These are phyloP conservation scores for Cetraspora pellucida DNA, from an alignment of 192 early-diverging fungal species.

Conservation along the genomic window DNA sequence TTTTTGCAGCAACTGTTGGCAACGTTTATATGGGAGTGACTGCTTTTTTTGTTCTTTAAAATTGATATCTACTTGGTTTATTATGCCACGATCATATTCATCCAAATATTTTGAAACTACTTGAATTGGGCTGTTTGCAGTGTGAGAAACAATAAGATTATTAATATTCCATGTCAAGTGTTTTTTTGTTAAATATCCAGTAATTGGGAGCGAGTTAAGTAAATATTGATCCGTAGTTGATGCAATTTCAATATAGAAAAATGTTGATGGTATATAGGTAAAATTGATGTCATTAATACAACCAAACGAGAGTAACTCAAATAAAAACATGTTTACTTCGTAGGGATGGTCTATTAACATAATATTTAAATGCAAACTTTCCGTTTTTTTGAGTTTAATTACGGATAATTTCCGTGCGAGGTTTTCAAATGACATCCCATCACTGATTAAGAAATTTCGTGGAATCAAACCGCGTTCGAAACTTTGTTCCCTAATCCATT, in stretches of 20 bases:
- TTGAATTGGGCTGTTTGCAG: slow-evolving; percentile 25
- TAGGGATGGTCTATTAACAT: slow-evolving; percentile 8
- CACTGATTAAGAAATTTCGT: slow-evolving; percentile 31
- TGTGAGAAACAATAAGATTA: slow-evolving; percentile 14
- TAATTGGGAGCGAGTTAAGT: slow-evolving; percentile 13
- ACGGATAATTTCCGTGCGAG: slow-evolving; percentile 10
- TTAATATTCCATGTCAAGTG: slow-evolving; percentile 31
- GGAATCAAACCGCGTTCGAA: background rate
- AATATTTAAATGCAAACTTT: slow-evolving; percentile 33
- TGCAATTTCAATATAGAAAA: slow-evolving; percentile 32
- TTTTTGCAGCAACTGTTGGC: slow-evolving; percentile 6
- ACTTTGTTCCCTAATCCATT: slow-evolving; percentile 20
- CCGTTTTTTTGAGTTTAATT: background rate
- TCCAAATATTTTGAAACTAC: background rate
- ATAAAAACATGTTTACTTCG: slow-evolving; percentile 35
- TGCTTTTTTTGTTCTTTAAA: background rate
- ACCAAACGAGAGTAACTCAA: slow-evolving; percentile 26
- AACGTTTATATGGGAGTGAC: background rate
- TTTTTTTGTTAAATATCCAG: background rate
- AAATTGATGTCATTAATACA: slow-evolving; percentile 2
- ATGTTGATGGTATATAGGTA: background rate
- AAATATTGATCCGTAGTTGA: slow-evolving; percentile 31
- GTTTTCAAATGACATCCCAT: background rate
- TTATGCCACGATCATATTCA: background rate
- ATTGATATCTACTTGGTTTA: background rate